These are phyloP conservation scores for Pseudocercospora pini-densiflorae DNA, from an alignment of 2,329 filamentous ascomycete genomes.

Conservation along the genomic window DNA sequence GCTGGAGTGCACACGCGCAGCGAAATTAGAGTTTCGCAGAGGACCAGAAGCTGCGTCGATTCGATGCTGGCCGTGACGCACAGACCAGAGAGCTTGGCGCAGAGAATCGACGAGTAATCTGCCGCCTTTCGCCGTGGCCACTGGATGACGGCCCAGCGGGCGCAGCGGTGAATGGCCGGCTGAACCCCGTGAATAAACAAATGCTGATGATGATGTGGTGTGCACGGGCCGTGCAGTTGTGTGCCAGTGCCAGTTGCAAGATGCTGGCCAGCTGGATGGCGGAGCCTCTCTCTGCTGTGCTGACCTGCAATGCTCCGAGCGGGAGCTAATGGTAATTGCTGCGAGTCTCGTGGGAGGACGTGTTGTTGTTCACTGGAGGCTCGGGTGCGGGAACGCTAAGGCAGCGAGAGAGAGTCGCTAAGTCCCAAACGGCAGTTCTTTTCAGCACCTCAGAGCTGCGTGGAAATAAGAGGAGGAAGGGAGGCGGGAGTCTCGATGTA, in stretches of 20 bases:
- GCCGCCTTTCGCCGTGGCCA: conserved; percentile 21
- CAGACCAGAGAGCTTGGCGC: conserved; percentile 22
- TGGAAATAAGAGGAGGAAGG: not conserved
- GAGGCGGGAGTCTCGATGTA: not conserved
- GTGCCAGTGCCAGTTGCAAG: conserved; percentile 6
- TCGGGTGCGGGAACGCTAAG: conserved; percentile 21
- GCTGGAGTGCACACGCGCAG: conserved; percentile 13
- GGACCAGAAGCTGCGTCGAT: conserved; percentile 19
- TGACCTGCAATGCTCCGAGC: conserved; percentile 4
- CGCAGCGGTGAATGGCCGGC: conserved; percentile 23
- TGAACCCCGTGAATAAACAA: conserved; percentile 22
- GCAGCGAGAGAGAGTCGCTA: conserved; percentile 9
- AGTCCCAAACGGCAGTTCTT: conserved; percentile 20
- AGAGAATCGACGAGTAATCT: conserved; percentile 21
- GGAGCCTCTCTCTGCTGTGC: not conserved
- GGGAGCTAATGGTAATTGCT: conserved; percentile 6
- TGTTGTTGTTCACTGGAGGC: conserved; percentile 8
- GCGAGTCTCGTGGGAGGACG: conserved; percentile 6
- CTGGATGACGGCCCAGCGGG: conserved; percentile 18
- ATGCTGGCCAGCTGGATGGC: conserved; percentile 6
- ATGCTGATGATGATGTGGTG: conserved; percentile 18
- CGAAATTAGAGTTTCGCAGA: conserved; percentile 24
- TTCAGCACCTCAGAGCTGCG: conserved; percentile 11
- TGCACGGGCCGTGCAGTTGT: conserved; percentile 20
- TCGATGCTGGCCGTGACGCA: conserved; percentile 21